These are phyloP conservation scores for Trichoderma oligosporum DNA, from an alignment of 2,329 filamentous ascomycete species.

Conservation along the genomic window DNA sequence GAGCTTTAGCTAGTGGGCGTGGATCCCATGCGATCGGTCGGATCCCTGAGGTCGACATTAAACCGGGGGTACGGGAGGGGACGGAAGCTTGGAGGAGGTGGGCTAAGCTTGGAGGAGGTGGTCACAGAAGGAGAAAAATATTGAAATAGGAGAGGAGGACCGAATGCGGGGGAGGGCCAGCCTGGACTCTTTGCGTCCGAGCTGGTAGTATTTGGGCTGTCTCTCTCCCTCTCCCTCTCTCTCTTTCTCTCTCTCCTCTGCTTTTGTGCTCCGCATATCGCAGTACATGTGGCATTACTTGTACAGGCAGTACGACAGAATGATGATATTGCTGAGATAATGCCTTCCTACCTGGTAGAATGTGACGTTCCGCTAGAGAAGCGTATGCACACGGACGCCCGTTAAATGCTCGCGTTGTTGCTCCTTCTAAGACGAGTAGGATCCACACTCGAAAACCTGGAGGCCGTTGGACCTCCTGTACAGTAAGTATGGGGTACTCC, in stretches of 20 bases:
- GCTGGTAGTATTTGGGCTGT: not conserved
- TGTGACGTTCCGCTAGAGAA: constrained; percentile 12
- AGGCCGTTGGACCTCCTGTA: not conserved
- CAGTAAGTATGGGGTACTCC: constrained; percentile 14
- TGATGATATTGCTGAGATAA: no score
- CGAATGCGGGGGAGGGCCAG: constrained; percentile 10
- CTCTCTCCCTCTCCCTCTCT: no score
- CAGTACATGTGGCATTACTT: no score
- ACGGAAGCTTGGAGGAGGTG: constrained; percentile 20
- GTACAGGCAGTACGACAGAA: no score
- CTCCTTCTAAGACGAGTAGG: constrained; percentile 14
- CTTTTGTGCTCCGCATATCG: no score
- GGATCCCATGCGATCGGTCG: constrained; percentile 21
- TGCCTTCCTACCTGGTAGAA: no score
- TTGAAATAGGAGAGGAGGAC: constrained; percentile 1
- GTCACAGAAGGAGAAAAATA: constrained; percentile 12
- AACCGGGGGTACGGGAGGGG: constrained; percentile 19
- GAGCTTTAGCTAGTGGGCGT: constrained; percentile 18
- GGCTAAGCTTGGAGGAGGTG: constrained; percentile 15
- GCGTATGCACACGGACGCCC: constrained; percentile 17
- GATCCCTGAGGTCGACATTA: constrained; percentile 13
- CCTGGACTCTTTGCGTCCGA: constrained; percentile 7
- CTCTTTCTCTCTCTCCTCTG: no score
- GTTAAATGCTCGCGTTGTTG: constrained; percentile 14
- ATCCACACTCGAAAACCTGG: constrained; percentile 14